These are phyloP conservation scores for Juglanconis sp. DNA, from an alignment of 2,329 filamentous ascomycete species.

Conservation along the genomic window DNA sequence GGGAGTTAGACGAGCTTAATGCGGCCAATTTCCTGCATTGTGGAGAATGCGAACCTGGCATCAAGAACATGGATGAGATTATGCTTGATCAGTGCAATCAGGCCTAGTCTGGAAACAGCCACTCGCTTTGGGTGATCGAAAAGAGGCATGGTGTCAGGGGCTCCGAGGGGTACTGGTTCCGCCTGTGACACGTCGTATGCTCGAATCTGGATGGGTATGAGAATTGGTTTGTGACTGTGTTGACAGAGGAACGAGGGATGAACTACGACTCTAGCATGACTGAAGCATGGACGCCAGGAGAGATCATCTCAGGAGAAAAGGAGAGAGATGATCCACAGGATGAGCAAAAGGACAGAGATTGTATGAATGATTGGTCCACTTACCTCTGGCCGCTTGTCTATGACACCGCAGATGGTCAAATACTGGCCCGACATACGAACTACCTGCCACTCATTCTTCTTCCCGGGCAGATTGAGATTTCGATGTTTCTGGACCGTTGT, in stretches of 20 bases:
- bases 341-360: too few species aligned
- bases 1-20: neutral
- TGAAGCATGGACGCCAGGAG: too few species aligned
- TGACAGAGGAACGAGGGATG: too few species aligned
- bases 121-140: constrained; percentile 7
- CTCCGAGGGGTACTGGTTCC: neutral
- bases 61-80: constrained; percentile 5
- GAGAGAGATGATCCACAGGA: too few species aligned
- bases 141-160: neutral
- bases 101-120: constrained; percentile 5
- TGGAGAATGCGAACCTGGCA: neutral
- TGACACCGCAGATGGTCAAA: too few species aligned
- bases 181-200: neutral
- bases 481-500: neutral
- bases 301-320: too few species aligned
- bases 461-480: neutral
- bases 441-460: constrained; percentile 1
- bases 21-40: too few species aligned
- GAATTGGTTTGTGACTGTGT: too few species aligned
- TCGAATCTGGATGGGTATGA: neutral
- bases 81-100: neutral
- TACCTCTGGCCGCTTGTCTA: too few species aligned
- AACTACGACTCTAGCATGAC: too few species aligned
- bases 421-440: neutral
- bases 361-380: too few species aligned